Conservation (phyloP, 495 filamentous ascomycete genomes). For the Talaromyces stipitatus region DNA sequence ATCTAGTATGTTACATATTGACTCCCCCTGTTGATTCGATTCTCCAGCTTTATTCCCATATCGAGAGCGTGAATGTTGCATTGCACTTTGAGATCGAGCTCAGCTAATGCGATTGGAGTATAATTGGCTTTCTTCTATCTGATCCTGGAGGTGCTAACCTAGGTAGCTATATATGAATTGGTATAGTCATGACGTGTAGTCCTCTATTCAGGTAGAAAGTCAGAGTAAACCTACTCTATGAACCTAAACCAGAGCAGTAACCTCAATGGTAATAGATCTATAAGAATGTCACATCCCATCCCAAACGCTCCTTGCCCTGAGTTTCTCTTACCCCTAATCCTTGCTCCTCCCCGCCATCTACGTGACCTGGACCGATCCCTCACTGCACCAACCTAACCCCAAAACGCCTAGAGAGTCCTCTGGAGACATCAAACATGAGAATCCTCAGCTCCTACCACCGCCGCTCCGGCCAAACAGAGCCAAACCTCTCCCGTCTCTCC, state of each 20-base stretch:
- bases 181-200: background rate
- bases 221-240: background rate
- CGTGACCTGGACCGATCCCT: too few relatives aligned
- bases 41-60: too few relatives aligned
- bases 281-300: background rate
- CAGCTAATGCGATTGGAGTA: background rate
- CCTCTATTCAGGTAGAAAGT: background rate
- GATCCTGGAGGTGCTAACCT: background rate
- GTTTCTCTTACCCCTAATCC: background rate
- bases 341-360: background rate
- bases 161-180: background rate
- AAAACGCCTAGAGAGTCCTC: background rate
- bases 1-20: background rate
- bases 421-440: background rate
- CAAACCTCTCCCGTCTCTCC: background rate
- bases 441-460: background rate
- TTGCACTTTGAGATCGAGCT: background rate
- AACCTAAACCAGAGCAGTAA: too few relatives aligned
- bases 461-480: background rate
- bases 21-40: background rate
- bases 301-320: background rate
- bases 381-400: background rate
- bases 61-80: background rate
- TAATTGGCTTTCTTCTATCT: background rate
- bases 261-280: background rate